These are phyloP conservation scores for Pseudogymnoascus sp. DNA, from an alignment of 2,329 filamentous ascomycete species.

Conservation along the genomic window DNA sequence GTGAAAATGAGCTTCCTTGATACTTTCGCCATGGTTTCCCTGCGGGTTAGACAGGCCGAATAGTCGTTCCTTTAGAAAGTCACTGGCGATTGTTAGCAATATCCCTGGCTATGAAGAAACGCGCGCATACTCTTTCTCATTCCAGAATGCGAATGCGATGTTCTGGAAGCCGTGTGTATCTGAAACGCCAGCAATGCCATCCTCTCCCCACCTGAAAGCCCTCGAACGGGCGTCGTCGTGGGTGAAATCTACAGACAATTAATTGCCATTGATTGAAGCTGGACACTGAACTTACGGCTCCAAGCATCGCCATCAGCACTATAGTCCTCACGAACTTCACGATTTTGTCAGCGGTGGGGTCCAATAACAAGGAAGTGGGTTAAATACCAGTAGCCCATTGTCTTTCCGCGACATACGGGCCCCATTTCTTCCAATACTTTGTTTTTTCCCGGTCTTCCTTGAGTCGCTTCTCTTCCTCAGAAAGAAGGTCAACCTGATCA, in stretches of 20 bases:
- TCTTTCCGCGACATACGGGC: conserved; percentile 84
- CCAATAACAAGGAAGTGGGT: not conserved
- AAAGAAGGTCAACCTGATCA: conserved; percentile 79
- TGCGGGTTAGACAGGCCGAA: conserved; percentile 95
- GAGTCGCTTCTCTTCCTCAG: conserved; percentile 83
- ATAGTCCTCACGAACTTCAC: conserved; percentile 82
- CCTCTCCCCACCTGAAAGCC: conserved; percentile 91
- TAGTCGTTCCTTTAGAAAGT: conserved; percentile 88
- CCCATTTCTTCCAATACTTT: conserved; percentile 99
- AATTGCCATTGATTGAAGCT: conserved; percentile 20
- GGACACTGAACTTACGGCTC: conserved; percentile 62
- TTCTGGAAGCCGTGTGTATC: conserved; percentile 89
- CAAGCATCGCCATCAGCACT: conserved; percentile 84
- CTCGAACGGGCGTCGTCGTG: conserved; percentile 86
- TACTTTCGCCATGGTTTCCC: conserved; percentile 92
- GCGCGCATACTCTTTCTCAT: conserved; percentile 74
- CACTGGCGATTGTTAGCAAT: conserved; percentile 48
- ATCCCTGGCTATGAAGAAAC: not conserved
- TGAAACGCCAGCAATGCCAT: conserved; percentile 91
- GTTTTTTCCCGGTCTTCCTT: conserved; percentile 73
- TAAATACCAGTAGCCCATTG: conserved; percentile 83
- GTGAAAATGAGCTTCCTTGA: conserved; percentile 96
- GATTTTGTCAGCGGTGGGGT: conserved; percentile 17
- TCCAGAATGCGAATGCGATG: conserved; percentile 95
- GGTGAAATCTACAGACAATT: conserved; percentile 63